A percentile compares a stretch with the other conserved stretches of the same genome.
These are phyloP conservation scores for Angomonas deanei DNA, from an alignment of 208 protist genomes.

Conservation along the genomic window DNA sequence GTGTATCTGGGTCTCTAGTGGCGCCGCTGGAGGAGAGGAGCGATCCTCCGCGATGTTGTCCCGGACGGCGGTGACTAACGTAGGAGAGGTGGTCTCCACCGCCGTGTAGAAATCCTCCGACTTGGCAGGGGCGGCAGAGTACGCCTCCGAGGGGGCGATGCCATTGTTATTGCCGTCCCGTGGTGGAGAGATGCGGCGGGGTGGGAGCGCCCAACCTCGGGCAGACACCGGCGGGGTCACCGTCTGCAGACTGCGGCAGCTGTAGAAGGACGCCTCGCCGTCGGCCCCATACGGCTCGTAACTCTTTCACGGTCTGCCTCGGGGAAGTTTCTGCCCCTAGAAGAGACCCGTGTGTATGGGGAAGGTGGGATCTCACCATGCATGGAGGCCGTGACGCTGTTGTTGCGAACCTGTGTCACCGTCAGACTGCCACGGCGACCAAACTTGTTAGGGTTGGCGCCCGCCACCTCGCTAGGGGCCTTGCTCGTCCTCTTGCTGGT, in stretches of 20 bases:
- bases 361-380: conserved; percentile 4
- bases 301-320: background rate
- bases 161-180: background rate
- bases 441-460: too few species aligned
- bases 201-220: background rate
- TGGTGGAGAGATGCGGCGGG: background rate
- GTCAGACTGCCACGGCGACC: conserved; percentile 4
- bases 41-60: background rate
- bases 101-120: background rate
- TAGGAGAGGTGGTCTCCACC: background rate
- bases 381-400: background rate
- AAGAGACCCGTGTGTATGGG: background rate
- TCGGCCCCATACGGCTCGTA: background rate
- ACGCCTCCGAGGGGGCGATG: background rate
- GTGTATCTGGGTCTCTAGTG: background rate
- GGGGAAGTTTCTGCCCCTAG: background rate
- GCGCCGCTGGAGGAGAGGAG: background rate
- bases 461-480: too few species aligned
- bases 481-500: background rate
- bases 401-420: conserved; percentile 16
- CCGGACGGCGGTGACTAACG: too few species aligned
- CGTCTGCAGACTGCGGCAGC: conserved; percentile 12
- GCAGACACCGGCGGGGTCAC: background rate
- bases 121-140: background rate
- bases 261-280: conserved; percentile 8